Evolutionary conservation across 2,329 filamentous ascomycete genomes (phyloP).

Genomic region (Cytospora piceicola): DNA sequence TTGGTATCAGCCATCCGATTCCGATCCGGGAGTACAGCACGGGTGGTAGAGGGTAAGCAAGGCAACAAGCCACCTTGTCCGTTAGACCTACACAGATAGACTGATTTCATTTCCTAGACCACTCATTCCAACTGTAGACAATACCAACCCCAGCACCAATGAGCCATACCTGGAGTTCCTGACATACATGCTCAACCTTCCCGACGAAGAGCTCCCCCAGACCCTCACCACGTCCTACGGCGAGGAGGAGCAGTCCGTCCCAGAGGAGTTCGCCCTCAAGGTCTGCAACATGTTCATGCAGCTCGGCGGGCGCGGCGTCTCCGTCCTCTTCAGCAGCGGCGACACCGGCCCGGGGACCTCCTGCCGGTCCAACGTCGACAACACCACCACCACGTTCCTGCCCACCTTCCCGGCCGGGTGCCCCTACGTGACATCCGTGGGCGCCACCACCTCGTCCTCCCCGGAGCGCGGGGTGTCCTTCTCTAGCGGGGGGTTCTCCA

Average conservation of each 20-base stretch:
- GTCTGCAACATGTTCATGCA: constrained; percentile 67
- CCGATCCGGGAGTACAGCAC: constrained; percentile 37
- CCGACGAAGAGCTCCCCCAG: constrained; percentile 56
- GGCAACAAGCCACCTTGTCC: background rate
- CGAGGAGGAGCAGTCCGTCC: constrained; percentile 67
- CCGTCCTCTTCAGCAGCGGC: constrained; percentile 56
- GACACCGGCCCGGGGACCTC: constrained; percentile 20
- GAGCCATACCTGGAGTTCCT: constrained; percentile 71
- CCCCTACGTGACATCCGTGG: constrained; percentile 61
- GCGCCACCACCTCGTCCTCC: constrained; percentile 50
- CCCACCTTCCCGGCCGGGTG: constrained; percentile 41
- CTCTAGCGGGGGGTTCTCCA: constrained; percentile 46
- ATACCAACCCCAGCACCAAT: constrained; percentile 62
- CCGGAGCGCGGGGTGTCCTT: constrained; percentile 44
- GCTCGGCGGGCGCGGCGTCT: constrained; percentile 65
- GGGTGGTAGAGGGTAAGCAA: constrained; percentile 31
- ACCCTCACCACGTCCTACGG: constrained; percentile 68
- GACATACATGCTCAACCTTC: constrained; percentile 59
- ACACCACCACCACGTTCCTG: constrained; percentile 25
- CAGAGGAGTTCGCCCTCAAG: constrained; percentile 59
- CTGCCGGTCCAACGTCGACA: constrained; percentile 28
- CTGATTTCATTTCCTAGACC: constrained; percentile 47
- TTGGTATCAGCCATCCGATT: constrained; percentile 32
- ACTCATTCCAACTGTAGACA: constrained; percentile 54
- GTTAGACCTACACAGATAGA: background rate